phyloP scores from a whole-genome alignment of 345 rosid species.

The Lepidium didymum region DNA sequence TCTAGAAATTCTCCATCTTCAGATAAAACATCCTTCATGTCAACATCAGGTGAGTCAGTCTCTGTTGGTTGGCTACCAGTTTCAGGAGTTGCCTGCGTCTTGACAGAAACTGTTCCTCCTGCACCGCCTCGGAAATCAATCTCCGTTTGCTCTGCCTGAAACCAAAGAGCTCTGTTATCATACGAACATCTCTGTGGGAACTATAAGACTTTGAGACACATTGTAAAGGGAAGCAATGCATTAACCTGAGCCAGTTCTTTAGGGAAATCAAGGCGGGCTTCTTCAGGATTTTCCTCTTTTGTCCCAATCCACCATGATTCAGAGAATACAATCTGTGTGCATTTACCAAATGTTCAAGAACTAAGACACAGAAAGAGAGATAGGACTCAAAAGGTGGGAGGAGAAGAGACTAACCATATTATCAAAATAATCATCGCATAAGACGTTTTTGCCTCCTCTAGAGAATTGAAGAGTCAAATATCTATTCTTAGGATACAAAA shows the following conservation, averaged over 20 bases:
- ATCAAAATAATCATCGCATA: conserved; percentile 31
- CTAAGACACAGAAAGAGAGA: neutral
- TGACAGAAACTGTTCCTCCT: conserved; percentile 51
- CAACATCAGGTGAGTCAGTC: conserved; percentile 42
- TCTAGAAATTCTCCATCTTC: conserved; percentile 34
- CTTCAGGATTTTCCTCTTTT: conserved; percentile 81
- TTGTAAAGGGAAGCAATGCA: neutral
- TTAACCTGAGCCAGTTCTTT: conserved; percentile 60
- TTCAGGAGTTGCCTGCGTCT: conserved; percentile 27
- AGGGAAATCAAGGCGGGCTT: conserved; percentile 69
- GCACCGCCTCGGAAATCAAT: conserved; percentile 78
- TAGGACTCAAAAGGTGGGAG: neutral
- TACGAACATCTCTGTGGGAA: neutral
- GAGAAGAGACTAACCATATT: conserved; percentile 24
- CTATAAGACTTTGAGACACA: neutral
- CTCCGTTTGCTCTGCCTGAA: conserved; percentile 48
- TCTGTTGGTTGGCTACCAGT: conserved; percentile 35
- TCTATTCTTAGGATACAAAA: conserved; percentile 27
- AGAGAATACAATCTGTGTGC: conserved; percentile 74
- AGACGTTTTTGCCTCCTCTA: conserved; percentile 65
- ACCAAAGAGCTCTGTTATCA: conserved; percentile 1
- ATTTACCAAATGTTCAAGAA: neutral
- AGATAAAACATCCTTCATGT: conserved; percentile 39
- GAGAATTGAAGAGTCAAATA: conserved; percentile 50
- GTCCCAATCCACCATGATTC: conserved; percentile 97